Percentiles rank a stretch among this genome's conserved stretches.
Conservation (phyloP, 2,329 filamentous ascomycete genomes). For the Neofusicoccum sp. region DNA sequence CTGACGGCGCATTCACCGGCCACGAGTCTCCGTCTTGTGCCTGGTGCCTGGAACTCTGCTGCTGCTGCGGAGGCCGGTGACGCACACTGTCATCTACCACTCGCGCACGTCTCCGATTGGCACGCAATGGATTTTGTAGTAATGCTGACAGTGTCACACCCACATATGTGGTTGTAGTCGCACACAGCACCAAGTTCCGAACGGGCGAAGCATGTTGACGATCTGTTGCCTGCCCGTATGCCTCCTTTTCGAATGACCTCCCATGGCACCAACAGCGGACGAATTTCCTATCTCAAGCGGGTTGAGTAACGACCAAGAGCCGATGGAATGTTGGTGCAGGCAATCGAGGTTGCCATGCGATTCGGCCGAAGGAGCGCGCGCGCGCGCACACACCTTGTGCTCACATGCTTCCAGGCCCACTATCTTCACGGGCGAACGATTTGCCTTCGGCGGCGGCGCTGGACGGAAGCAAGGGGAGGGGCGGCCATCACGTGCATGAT, state of each 20-base stretch:
- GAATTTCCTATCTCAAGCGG: constrained; percentile 11
- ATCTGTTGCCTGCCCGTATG: constrained; percentile 8
- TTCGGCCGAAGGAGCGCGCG: background rate
- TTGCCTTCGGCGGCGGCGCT: background rate
- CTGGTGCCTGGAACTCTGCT: constrained; percentile 12
- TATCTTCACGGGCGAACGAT: constrained; percentile 7
- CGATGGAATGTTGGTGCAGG: constrained; percentile 1
- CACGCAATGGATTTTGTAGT: constrained; percentile 1
- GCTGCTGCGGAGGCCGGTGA: constrained; percentile 6
- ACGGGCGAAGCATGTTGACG: background rate
- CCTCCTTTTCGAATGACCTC: background rate
- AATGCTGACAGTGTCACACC: constrained; percentile 15
- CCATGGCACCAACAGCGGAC: constrained; percentile 9
- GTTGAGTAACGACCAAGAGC: constrained; percentile 6
- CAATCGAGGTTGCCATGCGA: background rate
- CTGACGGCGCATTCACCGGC: background rate
- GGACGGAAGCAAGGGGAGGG: constrained; percentile 10
- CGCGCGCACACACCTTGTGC: background rate
- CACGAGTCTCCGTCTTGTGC: constrained; percentile 15
- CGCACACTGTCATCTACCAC: constrained; percentile 6
- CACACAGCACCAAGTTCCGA: constrained; percentile 13
- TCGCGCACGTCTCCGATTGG: constrained; percentile 14
- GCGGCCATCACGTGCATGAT: constrained; percentile 16
- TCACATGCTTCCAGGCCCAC: constrained; percentile 4
- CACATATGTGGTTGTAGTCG: constrained; percentile 10